A percentile compares a stretch with the other conserved stretches of the same genome.
Conservation (phyloP, 495 filamentous ascomycete genomes). For the Penicillium argentinense region DNA sequence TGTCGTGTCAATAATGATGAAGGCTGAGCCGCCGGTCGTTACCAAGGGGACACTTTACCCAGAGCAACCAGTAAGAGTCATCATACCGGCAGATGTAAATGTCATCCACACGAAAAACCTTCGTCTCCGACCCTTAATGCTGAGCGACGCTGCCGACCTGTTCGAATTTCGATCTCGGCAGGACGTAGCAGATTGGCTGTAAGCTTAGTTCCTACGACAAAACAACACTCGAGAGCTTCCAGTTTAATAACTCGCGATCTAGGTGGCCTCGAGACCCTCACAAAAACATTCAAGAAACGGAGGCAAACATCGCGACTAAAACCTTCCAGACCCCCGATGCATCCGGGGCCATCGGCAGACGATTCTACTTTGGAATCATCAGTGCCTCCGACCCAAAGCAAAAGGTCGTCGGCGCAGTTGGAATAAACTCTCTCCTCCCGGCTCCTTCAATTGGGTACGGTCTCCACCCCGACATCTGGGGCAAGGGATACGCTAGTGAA, state of each 20-base stretch:
- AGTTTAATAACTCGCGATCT: background rate
- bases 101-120: conserved; percentile 22
- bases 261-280: conserved; percentile 25
- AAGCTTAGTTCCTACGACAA: background rate
- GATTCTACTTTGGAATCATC: conserved; percentile 23
- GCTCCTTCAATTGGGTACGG: conserved; percentile 28
- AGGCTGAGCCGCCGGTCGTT: background rate
- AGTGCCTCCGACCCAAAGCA: conserved; percentile 12
- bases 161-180: conserved; percentile 22
- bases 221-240: background rate
- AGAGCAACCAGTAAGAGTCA: conserved; percentile 13
- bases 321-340: conserved; percentile 26
- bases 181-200: conserved; percentile 32
- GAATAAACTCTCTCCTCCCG: conserved; percentile 25
- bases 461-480: conserved; percentile 28
- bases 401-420: conserved; percentile 21
- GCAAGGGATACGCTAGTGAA: conserved; percentile 20
- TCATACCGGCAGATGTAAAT: conserved; percentile 11
- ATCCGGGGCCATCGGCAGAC: conserved; percentile 19
- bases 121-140: conserved; percentile 14
- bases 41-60: conserved; percentile 13
- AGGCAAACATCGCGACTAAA: conserved; percentile 16
- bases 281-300: conserved; percentile 19
- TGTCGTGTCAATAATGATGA: background rate
- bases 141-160: conserved; percentile 18